Percentiles rank a stretch among this genome's conserved stretches.
Evolutionary conservation across 306 rosid species (phyloP).

Genomic region (Prosopis cineraria): DNA sequence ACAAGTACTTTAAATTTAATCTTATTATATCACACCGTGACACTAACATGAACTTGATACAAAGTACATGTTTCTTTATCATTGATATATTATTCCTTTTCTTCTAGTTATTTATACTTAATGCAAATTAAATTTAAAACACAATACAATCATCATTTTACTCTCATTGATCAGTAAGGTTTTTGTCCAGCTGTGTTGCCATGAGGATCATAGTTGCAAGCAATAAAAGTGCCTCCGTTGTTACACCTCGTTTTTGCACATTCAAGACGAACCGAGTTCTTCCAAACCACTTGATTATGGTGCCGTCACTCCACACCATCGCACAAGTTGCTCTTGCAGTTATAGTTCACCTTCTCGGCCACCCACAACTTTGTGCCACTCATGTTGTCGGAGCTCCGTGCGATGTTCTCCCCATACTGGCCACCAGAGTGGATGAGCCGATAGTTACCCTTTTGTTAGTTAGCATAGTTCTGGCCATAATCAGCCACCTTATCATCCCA

Average conservation of each 20-base stretch:
- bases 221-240: slow-evolving; percentile 49
- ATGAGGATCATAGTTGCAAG: slow-evolving; percentile 53
- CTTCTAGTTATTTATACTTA: background rate
- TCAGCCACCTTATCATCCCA: slow-evolving; percentile 26
- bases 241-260: slow-evolving; percentile 54
- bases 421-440: slow-evolving; percentile 40
- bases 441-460: slow-evolving; percentile 20
- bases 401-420: slow-evolving; percentile 45
- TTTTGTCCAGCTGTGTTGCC: background rate
- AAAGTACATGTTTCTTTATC: no score
- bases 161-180: background rate
- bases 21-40: no score
- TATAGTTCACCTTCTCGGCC: slow-evolving; percentile 35
- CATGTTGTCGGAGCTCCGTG: slow-evolving; percentile 26
- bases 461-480: slow-evolving; percentile 35
- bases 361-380: slow-evolving; percentile 49
- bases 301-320: slow-evolving; percentile 41
- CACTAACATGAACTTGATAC: no score
- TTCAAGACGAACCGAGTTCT: slow-evolving; percentile 37
- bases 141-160: background rate
- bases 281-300: slow-evolving; percentile 60
- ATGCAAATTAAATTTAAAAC: background rate
- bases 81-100: no score
- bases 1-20: no score
- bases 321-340: slow-evolving; percentile 46